Conservation (phyloP, 177 flowering plant species). For the Vitis hybrid region DNA sequence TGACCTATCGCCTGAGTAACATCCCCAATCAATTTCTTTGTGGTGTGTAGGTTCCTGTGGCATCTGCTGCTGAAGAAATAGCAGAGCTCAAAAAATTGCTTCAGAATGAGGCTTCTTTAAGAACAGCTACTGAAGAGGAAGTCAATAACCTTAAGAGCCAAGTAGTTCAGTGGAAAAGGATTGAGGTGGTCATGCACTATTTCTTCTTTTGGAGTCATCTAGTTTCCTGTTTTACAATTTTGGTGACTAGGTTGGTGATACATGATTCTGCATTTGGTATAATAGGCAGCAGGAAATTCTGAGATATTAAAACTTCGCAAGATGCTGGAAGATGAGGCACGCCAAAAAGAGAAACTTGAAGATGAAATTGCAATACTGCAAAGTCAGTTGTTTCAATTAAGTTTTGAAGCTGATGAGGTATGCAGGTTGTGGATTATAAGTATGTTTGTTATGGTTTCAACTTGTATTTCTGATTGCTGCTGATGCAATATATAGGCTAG, state of each 20-base stretch:
- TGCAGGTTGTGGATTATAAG: neutral
- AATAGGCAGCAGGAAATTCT: constrained; percentile 63
- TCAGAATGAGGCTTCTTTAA: constrained; percentile 52
- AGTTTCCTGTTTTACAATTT: neutral
- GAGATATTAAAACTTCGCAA: constrained; percentile 73
- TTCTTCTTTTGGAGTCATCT: neutral
- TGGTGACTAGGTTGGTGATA: neutral
- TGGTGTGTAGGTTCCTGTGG: constrained; percentile 26
- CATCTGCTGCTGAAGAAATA: constrained; percentile 42
- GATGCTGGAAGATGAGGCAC: constrained; percentile 73
- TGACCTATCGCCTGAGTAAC: neutral
- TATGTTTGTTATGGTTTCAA: neutral
- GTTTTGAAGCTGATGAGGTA: constrained; percentile 95
- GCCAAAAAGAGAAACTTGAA: constrained; percentile 73
- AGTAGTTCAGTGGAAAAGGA: constrained; percentile 54
- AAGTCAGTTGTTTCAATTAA: constrained; percentile 75
- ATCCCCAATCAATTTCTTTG: constrained; percentile 1
- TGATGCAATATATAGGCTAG: no score
- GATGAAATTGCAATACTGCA: constrained; percentile 71
- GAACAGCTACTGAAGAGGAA: constrained; percentile 82
- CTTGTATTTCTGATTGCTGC: no score
- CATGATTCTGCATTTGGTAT: constrained; percentile 15
- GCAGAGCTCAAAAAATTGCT: constrained; percentile 60
- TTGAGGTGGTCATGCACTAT: constrained; percentile 45
- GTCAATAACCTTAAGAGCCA: constrained; percentile 58